A percentile compares a stretch with the other conserved stretches of the same genome.
Conservation (phyloP, 139 green algal genomes). For the Zygnema circumcarinatum region DNA sequence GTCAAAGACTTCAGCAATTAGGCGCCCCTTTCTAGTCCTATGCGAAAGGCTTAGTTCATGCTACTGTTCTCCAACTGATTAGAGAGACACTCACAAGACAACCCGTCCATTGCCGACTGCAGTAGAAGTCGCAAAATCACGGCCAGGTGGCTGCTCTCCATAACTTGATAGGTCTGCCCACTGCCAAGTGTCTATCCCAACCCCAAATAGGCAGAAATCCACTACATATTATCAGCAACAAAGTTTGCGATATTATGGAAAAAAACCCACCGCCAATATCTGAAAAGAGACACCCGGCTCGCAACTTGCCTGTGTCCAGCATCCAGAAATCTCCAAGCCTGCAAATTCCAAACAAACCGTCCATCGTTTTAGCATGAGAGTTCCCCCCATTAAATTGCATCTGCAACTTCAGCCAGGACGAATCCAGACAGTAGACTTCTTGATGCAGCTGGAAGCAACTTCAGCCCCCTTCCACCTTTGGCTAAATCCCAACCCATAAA, state of each 20-base stretch:
- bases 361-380: neutral
- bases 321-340: conserved; percentile 49
- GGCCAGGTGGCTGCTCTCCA: neutral
- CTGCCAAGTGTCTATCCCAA: conserved; percentile 35
- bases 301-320: conserved; percentile 43
- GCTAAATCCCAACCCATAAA: neutral
- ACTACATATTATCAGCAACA: too few relatives aligned
- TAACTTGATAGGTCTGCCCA: conserved; percentile 35
- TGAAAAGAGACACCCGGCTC: conserved; percentile 13
- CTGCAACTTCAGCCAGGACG: too few relatives aligned
- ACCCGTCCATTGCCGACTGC: neutral
- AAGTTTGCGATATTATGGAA: too few relatives aligned
- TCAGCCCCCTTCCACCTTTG: neutral
- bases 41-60: neutral
- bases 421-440: too few relatives aligned
- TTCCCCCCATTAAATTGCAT: too few relatives aligned
- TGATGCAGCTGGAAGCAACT: neutral
- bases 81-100: conserved; percentile 13
- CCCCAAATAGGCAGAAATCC: neutral
- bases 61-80: neutral
- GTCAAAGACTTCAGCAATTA: neutral
- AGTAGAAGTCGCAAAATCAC: conserved; percentile 28
- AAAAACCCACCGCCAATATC: neutral
- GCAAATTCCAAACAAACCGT: neutral
- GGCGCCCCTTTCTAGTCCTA: neutral